Evolutionary conservation across 2,329 filamentous ascomycete species (phyloP).

Genomic region (Fusarium sarcochroum): DNA sequence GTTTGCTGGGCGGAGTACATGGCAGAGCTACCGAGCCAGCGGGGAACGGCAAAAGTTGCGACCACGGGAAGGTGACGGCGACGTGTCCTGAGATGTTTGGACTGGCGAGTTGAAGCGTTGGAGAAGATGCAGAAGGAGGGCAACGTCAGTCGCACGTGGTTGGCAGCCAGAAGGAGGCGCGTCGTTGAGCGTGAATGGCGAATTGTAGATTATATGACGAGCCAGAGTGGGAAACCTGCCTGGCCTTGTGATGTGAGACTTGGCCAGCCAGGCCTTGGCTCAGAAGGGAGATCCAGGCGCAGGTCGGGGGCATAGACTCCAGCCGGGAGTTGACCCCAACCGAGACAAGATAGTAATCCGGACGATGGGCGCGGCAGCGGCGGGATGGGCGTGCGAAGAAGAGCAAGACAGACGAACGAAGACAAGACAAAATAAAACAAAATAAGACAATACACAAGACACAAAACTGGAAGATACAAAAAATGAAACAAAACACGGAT

Average conservation of each 20-base stretch:
- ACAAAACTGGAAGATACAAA: constrained; percentile 25
- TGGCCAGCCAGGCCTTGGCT: constrained; percentile 41
- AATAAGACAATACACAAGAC: constrained; percentile 20
- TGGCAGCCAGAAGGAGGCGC: constrained; percentile 57
- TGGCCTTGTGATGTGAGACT: constrained; percentile 42
- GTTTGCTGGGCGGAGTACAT: constrained; percentile 67
- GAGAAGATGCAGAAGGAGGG: constrained; percentile 59
- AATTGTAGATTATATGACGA: constrained; percentile 46
- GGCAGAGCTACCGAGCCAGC: constrained; percentile 49
- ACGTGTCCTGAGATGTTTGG: constrained; percentile 75
- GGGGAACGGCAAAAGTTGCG: constrained; percentile 41
- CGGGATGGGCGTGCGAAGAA: constrained; percentile 28
- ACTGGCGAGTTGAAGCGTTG: constrained; percentile 56
- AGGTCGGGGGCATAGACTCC: constrained; percentile 37
- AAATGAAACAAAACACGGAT: constrained; percentile 15
- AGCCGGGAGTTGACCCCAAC: constrained; percentile 30
- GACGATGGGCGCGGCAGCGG: constrained; percentile 33
- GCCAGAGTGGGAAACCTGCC: constrained; percentile 40
- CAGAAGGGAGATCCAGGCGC: constrained; percentile 31
- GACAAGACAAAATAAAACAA: constrained; percentile 26
- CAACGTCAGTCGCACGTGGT: constrained; percentile 65
- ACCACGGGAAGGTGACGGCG: constrained; percentile 60
- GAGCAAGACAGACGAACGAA: constrained; percentile 13
- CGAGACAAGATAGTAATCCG: constrained; percentile 41
- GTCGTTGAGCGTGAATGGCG: constrained; percentile 44